A percentile compares a stretch with the other conserved stretches of the same genome.
phyloP scores from a whole-genome alignment of 345 rosid species.

The Salix purpurea region DNA sequence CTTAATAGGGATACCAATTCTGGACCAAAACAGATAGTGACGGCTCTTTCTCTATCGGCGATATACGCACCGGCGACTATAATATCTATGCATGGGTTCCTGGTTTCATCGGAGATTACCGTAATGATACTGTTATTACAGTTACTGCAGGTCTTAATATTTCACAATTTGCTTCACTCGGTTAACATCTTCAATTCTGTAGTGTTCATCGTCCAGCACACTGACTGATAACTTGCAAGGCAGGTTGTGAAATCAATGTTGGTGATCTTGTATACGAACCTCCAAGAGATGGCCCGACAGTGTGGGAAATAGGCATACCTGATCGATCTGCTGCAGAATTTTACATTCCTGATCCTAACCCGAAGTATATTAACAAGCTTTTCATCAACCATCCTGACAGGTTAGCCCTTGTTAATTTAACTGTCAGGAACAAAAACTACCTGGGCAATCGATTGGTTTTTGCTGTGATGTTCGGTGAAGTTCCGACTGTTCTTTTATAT shows the following conservation, averaged over 20 bases:
- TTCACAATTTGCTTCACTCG: too few species aligned
- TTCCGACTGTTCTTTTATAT: too few species aligned
- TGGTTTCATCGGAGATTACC: constrained; percentile 63
- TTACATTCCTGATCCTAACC: constrained; percentile 1
- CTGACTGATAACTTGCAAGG: not conserved
- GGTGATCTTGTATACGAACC: constrained; percentile 2
- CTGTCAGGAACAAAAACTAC: too few species aligned
- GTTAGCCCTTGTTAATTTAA: too few species aligned
- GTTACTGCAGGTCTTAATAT: too few species aligned
- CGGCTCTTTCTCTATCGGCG: constrained; percentile 51
- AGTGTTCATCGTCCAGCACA: too few species aligned
- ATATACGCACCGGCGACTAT: constrained; percentile 57
- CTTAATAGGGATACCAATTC: constrained; percentile 72
- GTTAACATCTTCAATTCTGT: too few species aligned
- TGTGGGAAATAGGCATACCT: not conserved
- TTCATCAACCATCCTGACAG: constrained; percentile 2
- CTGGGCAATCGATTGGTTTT: too few species aligned
- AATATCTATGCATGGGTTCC: constrained; percentile 67
- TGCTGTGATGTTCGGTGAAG: too few species aligned
- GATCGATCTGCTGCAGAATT: constrained; percentile 6
- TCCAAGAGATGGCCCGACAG: constrained; percentile 2
- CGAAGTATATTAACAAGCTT: constrained; percentile 2
- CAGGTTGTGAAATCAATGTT: constrained; percentile 1
- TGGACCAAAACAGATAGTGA: constrained; percentile 53
- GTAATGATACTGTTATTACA: constrained; percentile 28